Evolutionary conservation across 176 grass and related monocot species (phyloP).

Genomic region (Triticum turgidum): DNA sequence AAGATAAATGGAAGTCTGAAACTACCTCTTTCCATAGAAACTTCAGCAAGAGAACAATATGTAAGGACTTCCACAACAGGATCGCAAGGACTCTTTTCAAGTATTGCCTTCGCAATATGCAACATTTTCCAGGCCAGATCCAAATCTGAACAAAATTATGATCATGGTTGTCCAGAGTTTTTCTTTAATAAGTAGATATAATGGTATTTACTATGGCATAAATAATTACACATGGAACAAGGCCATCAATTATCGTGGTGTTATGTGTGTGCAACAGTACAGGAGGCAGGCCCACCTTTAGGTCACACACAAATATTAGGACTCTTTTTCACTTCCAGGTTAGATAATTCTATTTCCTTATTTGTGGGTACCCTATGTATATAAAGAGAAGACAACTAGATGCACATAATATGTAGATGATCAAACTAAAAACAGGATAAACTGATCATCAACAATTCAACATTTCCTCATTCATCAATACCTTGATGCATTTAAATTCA

Average conservation of each 20-base stretch:
- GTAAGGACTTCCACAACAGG: constrained; percentile 76
- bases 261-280: no score
- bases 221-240: constrained; percentile 1
- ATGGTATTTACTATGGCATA: constrained; percentile 9
- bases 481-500: not conserved
- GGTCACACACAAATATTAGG: no score
- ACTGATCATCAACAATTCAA: not conserved
- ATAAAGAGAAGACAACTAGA: not conserved
- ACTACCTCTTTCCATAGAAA: constrained; percentile 85
- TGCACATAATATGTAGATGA: not conserved
- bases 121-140: constrained; percentile 94
- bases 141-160: constrained; percentile 46
- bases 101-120: constrained; percentile 86
- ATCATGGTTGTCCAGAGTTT: constrained; percentile 77
- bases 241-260: not conserved
- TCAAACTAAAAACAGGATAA: not conserved
- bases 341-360: not conserved
- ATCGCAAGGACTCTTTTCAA: constrained; percentile 55
- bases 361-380: no score
- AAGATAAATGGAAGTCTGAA: not conserved
- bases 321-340: not conserved
- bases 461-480: not conserved
- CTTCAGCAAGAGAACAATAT: constrained; percentile 74
- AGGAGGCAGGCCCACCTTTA: no score
- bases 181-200: constrained; percentile 29